Percentiles rank a stretch among this genome's conserved stretches.
Evolutionary conservation across 176 grass and related monocot genomes (phyloP).

Genomic region (Carex pumila): DNA sequence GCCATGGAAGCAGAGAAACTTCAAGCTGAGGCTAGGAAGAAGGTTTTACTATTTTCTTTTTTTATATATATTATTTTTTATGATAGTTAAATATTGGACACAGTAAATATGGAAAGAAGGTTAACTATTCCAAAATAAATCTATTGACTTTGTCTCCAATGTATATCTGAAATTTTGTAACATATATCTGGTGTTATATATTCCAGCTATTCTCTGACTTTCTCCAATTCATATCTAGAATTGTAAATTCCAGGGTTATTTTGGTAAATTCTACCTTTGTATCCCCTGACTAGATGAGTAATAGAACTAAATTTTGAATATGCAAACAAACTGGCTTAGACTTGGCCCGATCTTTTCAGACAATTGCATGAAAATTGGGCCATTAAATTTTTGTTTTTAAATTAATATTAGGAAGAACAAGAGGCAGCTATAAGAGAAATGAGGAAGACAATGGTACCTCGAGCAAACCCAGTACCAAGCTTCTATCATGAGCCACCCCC

Average conservation of each 20-base stretch:
- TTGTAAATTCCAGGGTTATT: background rate
- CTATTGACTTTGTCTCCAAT: background rate
- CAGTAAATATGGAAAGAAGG: background rate
- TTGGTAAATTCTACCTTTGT: background rate
- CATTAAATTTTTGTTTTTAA: slow-evolving; percentile 6
- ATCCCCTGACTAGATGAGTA: background rate
- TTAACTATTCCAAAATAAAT: background rate
- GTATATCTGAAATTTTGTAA: background rate
- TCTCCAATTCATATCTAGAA: background rate
- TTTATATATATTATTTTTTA: background rate
- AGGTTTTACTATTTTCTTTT: slow-evolving; percentile 31
- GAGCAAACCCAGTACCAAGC: slow-evolving; percentile 85
- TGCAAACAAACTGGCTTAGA: background rate
- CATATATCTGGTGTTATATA: background rate
- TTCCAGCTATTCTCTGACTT: background rate
- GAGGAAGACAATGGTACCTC: slow-evolving; percentile 66
- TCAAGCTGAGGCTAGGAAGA: slow-evolving; percentile 62
- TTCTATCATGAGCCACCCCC: slow-evolving; percentile 92
- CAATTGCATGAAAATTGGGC: background rate
- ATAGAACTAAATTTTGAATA: background rate
- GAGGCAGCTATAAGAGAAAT: slow-evolving; percentile 78
- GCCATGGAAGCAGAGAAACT: slow-evolving; percentile 78
- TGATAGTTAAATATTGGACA: background rate
- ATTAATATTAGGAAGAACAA: slow-evolving; percentile 71
- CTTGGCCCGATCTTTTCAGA: background rate